These are phyloP conservation scores for Phytophthora agathidicida DNA, from an alignment of 352 stramenopile species.

Conservation along the genomic window DNA sequence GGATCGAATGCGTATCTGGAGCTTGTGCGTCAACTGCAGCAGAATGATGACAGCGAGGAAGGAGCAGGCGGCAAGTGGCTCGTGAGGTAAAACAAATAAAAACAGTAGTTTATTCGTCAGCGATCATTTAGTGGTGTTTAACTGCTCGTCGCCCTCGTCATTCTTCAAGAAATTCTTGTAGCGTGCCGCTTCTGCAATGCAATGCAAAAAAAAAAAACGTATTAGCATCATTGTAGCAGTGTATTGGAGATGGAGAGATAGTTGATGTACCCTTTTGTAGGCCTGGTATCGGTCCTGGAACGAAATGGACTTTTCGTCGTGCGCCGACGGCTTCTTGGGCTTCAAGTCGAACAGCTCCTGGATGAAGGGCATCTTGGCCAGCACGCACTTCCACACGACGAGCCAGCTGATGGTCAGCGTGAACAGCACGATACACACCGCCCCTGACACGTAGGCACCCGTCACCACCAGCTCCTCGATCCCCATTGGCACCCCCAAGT, in stretches of 20 bases:
- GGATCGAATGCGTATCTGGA: slow-evolving; percentile 61
- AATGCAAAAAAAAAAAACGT: slow-evolving; percentile 15
- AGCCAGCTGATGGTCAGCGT: slow-evolving; percentile 79
- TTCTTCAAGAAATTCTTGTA: slow-evolving; percentile 33
- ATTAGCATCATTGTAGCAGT: slow-evolving; percentile 3
- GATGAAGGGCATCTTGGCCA: slow-evolving; percentile 85
- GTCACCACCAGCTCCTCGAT: slow-evolving; percentile 62
- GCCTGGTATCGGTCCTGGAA: slow-evolving; percentile 79
- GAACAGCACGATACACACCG: slow-evolving; percentile 84
- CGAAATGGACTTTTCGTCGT: slow-evolving; percentile 57
- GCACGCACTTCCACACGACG: slow-evolving; percentile 85
- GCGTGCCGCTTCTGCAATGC: slow-evolving; percentile 54
- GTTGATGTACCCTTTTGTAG: slow-evolving; percentile 58
- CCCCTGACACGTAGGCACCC: slow-evolving; percentile 72
- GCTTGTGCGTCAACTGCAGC: slow-evolving; percentile 70
- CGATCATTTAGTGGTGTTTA: slow-evolving; percentile 20
- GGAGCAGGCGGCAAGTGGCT: slow-evolving; percentile 69
- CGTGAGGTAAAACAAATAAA: slow-evolving; percentile 45
- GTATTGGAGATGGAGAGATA: not conserved
- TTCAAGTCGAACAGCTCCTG: slow-evolving; percentile 88
- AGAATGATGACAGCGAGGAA: slow-evolving; percentile 59
- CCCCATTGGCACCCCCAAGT: slow-evolving; percentile 25
- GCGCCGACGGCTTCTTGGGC: slow-evolving; percentile 47
- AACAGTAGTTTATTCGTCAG: slow-evolving; percentile 38
- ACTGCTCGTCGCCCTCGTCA: slow-evolving; percentile 4